Evolutionary conservation across 768 basidiomycete genomes (phyloP), one percentile per base, ranked within the genome.

Genomic region (Filobasidium wieringae): DNA sequence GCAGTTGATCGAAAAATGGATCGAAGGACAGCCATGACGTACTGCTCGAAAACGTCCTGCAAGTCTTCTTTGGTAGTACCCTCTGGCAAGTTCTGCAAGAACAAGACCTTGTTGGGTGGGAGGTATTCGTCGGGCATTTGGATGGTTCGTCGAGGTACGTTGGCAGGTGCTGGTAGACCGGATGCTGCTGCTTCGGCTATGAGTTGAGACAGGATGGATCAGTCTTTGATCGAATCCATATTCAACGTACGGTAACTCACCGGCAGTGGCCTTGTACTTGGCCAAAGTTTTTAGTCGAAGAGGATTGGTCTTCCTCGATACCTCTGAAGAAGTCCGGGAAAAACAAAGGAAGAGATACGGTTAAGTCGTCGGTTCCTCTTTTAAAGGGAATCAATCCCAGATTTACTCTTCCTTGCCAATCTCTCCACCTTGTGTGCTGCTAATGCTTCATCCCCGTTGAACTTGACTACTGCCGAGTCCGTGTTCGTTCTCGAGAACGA

Each of bases 91-190:
- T 96, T 96, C 76, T 99, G 95, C 63, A 99, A 73, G 81, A 99
- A 99, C 52, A 99, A 80, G 75, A 97, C 93, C 74, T 92, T 91
- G 85, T 99, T 99, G 36, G 95, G 93, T 1, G 95, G 95, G 7
- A 99, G 82, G 74, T 96, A 97, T 74, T 99, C 95, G 84, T 99
- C 95, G 37, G 93, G 92, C 90, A 97, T 95, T 72, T 92, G 88
- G 60, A 95, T 86, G 64, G 84, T 82, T 24, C 68, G 66, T 59
- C 66, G 66, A 4, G 53, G 55, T 12, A 66, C 65, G 31, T 64
- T 55, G 3, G 67, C 53, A 11, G 68, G 57, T 7, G 64, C 64
- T 27, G 52, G 61, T 47, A 22, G 47, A 30, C 50, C 33, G 29
- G 86, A 75, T 30, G 80, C 81, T 9, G 87, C 82, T 5, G 78